Evolutionary conservation across 805 yeast genomes (phyloP).

Genomic region (Teunomyces aglyptinius): DNA sequence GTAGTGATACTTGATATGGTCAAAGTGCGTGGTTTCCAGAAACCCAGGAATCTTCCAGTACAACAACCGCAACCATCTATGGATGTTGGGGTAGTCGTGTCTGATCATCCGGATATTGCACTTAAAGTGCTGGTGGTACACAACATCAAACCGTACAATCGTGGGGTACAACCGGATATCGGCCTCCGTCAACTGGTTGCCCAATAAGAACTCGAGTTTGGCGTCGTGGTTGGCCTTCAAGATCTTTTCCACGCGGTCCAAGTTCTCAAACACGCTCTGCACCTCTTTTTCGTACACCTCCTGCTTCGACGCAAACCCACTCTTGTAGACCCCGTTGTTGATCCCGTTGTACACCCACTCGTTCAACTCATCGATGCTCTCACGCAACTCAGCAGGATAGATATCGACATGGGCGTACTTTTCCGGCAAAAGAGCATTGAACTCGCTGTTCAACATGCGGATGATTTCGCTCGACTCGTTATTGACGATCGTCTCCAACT

Average conservation of each 20-base stretch:
- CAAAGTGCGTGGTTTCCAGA: constrained; percentile 76
- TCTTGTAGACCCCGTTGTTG: constrained; percentile 90
- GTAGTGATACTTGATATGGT: constrained; percentile 89
- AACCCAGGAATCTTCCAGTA: constrained; percentile 80
- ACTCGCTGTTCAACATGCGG: constrained; percentile 76
- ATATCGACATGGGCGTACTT: constrained; percentile 53
- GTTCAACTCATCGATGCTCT: constrained; percentile 72
- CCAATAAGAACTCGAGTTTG: constrained; percentile 45
- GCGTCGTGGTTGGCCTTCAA: constrained; percentile 45
- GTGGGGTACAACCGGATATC: constrained; percentile 88
- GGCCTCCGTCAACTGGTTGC: constrained; percentile 78
- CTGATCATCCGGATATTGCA: constrained; percentile 84
- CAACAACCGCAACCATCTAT: constrained; percentile 76
- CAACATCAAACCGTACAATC: constrained; percentile 86
- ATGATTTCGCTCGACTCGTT: constrained; percentile 91
- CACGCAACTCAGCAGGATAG: constrained; percentile 55
- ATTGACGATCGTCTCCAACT: constrained; percentile 78
- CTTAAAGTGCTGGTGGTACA: constrained; percentile 93
- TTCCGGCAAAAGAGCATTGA: constrained; percentile 54
- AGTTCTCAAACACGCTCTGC: constrained; percentile 55
- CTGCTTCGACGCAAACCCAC: constrained; percentile 86
- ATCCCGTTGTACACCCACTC: constrained; percentile 80
- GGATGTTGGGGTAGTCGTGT: constrained; percentile 70
- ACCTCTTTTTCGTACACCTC: constrained; percentile 77
- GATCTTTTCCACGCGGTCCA: constrained; percentile 68